phyloP scores from a whole-genome alignment of 73 alveolate genomes.

The Tetrahymena thermophila region DNA sequence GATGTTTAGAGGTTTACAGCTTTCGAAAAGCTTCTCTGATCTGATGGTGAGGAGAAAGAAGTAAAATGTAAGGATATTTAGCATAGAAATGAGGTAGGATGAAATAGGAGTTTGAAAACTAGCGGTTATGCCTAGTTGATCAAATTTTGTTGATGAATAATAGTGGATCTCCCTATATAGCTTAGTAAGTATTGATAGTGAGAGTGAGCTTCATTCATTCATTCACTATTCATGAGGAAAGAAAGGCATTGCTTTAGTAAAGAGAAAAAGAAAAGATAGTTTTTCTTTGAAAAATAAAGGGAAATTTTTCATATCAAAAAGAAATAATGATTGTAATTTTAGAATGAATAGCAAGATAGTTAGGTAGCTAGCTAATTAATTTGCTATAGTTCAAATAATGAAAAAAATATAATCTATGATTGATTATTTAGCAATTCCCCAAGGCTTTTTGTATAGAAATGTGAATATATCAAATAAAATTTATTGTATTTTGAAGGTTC shows the following conservation, averaged over 20 bases:
- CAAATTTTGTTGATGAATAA: not conserved
- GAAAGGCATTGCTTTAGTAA: not conserved
- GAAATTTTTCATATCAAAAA: not conserved
- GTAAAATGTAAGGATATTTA: not conserved
- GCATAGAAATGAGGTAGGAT: not conserved
- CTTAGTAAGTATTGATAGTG: not conserved
- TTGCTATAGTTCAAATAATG: not conserved
- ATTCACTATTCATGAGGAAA: not conserved
- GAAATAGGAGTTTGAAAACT: not conserved
- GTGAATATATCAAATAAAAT: not conserved
- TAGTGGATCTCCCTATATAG: not conserved
- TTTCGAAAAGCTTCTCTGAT: not conserved
- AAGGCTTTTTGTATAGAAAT: not conserved
- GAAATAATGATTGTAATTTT: not conserved
- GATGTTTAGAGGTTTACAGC: not conserved
- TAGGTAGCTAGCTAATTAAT: too few relatives aligned
- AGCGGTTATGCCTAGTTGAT: not conserved
- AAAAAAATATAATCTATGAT: not conserved
- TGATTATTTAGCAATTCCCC: not conserved
- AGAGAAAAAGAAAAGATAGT: not conserved
- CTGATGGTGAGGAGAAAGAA: not conserved
- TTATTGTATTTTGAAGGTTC: not conserved
- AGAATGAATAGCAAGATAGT: not conserved
- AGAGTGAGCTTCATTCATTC: conserved; percentile 1
- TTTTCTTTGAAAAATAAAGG: not conserved